phyloP scores from a whole-genome alignment of 805 yeast genomes.

The Candida sphagnicola region DNA sequence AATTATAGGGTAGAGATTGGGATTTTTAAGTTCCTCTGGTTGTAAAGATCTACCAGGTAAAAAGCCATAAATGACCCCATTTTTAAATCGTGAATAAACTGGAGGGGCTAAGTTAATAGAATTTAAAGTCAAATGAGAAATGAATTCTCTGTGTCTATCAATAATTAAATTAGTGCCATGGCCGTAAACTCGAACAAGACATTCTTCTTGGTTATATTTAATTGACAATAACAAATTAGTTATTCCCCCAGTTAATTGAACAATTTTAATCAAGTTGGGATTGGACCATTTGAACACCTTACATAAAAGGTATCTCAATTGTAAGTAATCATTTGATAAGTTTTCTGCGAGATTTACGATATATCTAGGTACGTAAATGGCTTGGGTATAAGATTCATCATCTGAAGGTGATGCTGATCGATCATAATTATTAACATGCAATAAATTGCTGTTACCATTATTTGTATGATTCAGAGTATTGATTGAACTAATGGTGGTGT shows the following conservation, averaged over 20 bases:
- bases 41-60: conserved; percentile 60
- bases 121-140: conserved; percentile 61
- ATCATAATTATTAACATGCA: background rate
- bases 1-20: conserved; percentile 49
- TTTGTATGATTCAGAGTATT: background rate
- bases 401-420: conserved; percentile 4
- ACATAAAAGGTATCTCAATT: conserved; percentile 35
- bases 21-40: conserved; percentile 49
- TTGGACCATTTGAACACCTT: conserved; percentile 40
- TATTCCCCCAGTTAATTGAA: conserved; percentile 57
- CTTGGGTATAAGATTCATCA: conserved; percentile 22
- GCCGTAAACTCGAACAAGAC: conserved; percentile 69
- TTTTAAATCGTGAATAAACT: conserved; percentile 61
- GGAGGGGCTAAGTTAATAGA: conserved; percentile 64
- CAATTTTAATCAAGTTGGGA: conserved; percentile 27
- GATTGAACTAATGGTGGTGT: background rate
- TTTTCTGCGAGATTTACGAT: conserved; percentile 36
- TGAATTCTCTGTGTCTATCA: conserved; percentile 70
- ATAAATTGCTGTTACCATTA: background rate
- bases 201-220: conserved; percentile 33
- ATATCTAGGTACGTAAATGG: conserved; percentile 46
- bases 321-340: conserved; percentile 27
- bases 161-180: conserved; percentile 68
- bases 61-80: conserved; percentile 71
- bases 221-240: conserved; percentile 58